Evolutionary conservation across 192 early-diverging fungal genomes (phyloP).

Genomic region (Dimargaris cristalligena): DNA sequence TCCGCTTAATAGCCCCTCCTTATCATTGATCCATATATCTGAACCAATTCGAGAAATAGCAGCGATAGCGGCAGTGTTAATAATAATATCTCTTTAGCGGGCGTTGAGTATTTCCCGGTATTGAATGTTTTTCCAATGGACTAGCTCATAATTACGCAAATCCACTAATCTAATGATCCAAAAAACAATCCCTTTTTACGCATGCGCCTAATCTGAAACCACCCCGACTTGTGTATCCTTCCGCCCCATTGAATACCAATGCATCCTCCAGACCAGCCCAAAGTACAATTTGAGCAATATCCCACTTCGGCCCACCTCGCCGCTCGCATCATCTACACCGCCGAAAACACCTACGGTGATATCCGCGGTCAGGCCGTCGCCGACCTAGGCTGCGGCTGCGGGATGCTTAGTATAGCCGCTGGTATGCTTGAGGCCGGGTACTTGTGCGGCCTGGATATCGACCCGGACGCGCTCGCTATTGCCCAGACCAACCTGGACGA

Average conservation of each 20-base stretch:
- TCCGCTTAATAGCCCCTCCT: not conserved
- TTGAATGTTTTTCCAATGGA: not conserved
- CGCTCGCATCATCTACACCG: constrained; percentile 56
- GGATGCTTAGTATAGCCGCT: constrained; percentile 49
- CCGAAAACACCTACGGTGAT: constrained; percentile 50
- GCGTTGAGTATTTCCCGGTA: not conserved
- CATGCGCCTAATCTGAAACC: not conserved
- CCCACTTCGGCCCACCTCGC: constrained; percentile 61
- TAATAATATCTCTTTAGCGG: constrained; percentile 4
- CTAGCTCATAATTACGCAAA: too few species aligned
- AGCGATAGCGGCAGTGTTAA: not conserved
- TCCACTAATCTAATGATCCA: not conserved
- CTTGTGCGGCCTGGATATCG: constrained; percentile 47
- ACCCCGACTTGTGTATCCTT: not conserved
- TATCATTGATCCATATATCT: not conserved
- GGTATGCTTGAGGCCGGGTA: constrained; percentile 37
- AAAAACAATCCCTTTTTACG: not conserved
- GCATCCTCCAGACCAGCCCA: constrained; percentile 28
- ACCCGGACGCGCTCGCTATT: constrained; percentile 48
- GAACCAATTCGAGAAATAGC: not conserved
- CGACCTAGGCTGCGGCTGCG: constrained; percentile 66
- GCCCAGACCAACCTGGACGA: constrained; percentile 49
- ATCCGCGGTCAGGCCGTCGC: constrained; percentile 51
- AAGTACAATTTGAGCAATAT: constrained; percentile 65
- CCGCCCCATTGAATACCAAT: not conserved